Base-by-base conservation (phyloP, 768 basidiomycete genomes). In the Tremella yokohamensis region DNA sequence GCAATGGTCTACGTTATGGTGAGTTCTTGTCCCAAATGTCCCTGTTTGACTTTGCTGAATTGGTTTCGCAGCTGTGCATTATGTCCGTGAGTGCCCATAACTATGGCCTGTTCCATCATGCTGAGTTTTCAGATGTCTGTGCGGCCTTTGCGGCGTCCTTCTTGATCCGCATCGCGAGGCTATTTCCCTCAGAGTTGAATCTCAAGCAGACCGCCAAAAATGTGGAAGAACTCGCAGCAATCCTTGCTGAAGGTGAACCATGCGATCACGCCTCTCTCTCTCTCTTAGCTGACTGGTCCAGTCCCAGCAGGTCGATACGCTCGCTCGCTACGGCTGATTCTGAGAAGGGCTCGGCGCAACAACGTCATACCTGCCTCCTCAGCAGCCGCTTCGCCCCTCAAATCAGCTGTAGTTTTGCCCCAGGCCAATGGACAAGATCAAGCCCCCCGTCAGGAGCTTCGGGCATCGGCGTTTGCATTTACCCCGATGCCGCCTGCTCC, bases 221-320 rank as follows among this genome's bases (percentile, higher is more conserved):
- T 68, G 87, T 96, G 6, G 89, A 92, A 72, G 84, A 83, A 42
- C 80, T 97, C 1, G 85, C 87, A 0, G 80, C 77, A 40, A 80
- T 91, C 16, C 83, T 97, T 79, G 83, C 87, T 1, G 83, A 86
- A 74, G 87, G 91, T 93, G 73, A 68, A 84, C 76, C 8, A 8
- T 20, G 8, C 38, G 9, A 20, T 51, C 44, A 44, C n/a, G n/a
- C n/a, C n/a, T 34, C 49, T 34, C 19, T 26, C 44, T 22, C 12
- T 37, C 20, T 44, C 3, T 48, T 8, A 8, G 26, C 45, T 56
- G 37, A 56, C 50, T 56, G 25, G 25, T 16, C 19, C 68, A 92
- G 91, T 93, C 58, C 91, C 92, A 20, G 93, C 90, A 12, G 90
- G 90, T 69, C 85, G 92, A 54, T 97, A 96, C 66, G 92, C 92